phyloP scores from a whole-genome alignment of 208 protist genomes.

The Wallacemonas sp. region DNA sequence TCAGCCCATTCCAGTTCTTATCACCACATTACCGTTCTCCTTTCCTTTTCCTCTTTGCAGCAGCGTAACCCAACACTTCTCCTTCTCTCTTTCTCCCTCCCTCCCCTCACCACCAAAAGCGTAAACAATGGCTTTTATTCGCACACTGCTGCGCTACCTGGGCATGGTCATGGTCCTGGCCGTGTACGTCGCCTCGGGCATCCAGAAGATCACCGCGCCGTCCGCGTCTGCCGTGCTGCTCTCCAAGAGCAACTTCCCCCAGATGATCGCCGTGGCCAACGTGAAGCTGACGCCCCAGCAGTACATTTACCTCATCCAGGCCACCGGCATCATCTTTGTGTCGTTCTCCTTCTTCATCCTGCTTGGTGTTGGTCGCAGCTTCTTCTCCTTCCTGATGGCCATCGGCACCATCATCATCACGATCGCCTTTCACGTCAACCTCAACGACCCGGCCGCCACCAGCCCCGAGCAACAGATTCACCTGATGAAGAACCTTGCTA shows the following conservation, averaged over 20 bases:
- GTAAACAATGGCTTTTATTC: constrained; percentile 16
- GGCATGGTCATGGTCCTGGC: constrained; percentile 58
- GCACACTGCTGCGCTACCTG: constrained; percentile 58
- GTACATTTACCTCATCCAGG: constrained; percentile 58
- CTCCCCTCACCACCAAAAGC: neutral
- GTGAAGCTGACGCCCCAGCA: constrained; percentile 29
- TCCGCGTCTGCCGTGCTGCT: constrained; percentile 41
- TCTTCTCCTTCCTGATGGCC: constrained; percentile 77
- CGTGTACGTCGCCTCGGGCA: constrained; percentile 55
- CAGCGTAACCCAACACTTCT: constrained; percentile 4
- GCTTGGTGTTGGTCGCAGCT: constrained; percentile 74
- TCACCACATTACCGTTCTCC: no score
- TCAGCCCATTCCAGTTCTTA: no score
- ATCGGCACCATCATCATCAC: constrained; percentile 49
- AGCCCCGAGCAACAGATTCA: constrained; percentile 41
- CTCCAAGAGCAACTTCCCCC: constrained; percentile 71
- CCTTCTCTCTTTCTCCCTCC: constrained; percentile 7
- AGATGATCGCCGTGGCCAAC: constrained; percentile 31
- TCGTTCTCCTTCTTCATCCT: constrained; percentile 81
- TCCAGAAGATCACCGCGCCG: constrained; percentile 54
- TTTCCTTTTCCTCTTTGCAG: no score
- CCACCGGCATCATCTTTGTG: constrained; percentile 57
- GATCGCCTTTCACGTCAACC: constrained; percentile 62
- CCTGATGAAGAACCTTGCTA: constrained; percentile 57
- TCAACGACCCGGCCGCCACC: constrained; percentile 33